A percentile compares a stretch with the other conserved stretches of the same genome.
These are phyloP conservation scores for Lindgomyces ingoldianus DNA, from an alignment of 495 filamentous ascomycete genomes.

Conservation along the genomic window DNA sequence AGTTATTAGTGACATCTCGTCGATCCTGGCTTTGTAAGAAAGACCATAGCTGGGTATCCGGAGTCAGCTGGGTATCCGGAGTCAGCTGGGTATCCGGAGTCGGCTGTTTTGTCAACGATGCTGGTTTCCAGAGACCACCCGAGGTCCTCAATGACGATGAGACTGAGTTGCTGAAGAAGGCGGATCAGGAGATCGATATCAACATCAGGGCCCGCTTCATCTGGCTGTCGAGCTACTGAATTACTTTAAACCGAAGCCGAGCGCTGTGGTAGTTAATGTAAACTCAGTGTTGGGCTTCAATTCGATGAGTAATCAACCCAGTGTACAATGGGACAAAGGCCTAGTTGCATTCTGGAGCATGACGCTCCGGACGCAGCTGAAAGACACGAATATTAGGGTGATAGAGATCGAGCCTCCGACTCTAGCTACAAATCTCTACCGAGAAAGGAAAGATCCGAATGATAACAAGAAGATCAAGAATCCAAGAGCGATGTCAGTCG, in stretches of 20 bases:
- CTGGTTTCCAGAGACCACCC: constrained; percentile 42
- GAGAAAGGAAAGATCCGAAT: constrained; percentile 53
- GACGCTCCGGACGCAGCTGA: constrained; percentile 50
- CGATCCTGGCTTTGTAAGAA: constrained; percentile 46
- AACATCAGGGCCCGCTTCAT: constrained; percentile 56
- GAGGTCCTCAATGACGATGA: constrained; percentile 37
- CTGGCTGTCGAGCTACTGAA: constrained; percentile 47
- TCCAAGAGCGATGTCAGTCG: constrained; percentile 44
- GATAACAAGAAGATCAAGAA: constrained; percentile 57
- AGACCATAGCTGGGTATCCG: constrained; percentile 46
- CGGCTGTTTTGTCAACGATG: constrained; percentile 52
- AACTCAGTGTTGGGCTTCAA: constrained; percentile 51
- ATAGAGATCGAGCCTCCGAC: constrained; percentile 53
- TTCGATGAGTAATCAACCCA: constrained; percentile 51
- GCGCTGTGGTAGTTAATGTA: constrained; percentile 50
- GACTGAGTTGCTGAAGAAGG: constrained; percentile 43
- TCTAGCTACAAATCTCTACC: constrained; percentile 53
- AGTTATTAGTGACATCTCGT: constrained; percentile 46
- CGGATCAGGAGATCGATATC: constrained; percentile 53
- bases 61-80: constrained; percentile 51
- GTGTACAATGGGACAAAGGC: constrained; percentile 55
- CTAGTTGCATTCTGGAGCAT: constrained; percentile 54
- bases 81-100: constrained; percentile 50
- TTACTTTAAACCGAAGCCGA: constrained; percentile 46
- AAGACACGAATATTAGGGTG: constrained; percentile 45